Evolutionary conservation across 352 stramenopile species (phyloP), one percentile per base, ranked within the genome.

Genomic region (Blastocystis sp.): DNA sequence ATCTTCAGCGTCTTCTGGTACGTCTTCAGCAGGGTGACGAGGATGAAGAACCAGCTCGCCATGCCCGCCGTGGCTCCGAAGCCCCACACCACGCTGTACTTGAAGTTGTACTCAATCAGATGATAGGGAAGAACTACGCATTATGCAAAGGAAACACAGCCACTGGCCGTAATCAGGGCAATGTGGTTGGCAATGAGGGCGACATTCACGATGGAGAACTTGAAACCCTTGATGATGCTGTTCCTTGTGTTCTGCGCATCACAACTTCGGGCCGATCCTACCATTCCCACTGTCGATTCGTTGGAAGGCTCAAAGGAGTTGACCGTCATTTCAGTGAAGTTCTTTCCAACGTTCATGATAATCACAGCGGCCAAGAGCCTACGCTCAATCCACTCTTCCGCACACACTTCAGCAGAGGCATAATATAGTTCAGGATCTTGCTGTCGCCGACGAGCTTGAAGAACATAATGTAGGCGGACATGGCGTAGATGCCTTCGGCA

Each of bases 1-100:
- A 81, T 81, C 71, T 81, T 81, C 28, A 81, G 38, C 21, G 71
- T 65, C 40, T 81, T 81, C 21, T 61, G 48, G 40, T 81, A 81
- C 2, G 14, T 53, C 71, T 81, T 81, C n/a, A 81, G n/a, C 43
- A 81, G 19, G 59, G 65, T 43, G 0, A 81, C 71, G 62, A 81
- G 71, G 41, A 81, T 81, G n/a, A 64, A 81, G 45, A 81, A 81
- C 71, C 71, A 81, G 11, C 43, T 52, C 0, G 71, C 43, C 71
- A 81, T 81, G 1, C 71, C 71, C 0, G 28, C n/a, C 40, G 10
- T 64, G 7, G 71, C 71, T 21, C 71, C 71, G 19, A 81, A 10
- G 34, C 71, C 71, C 71, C 71, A 81, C 19, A 81, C 40, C n/a
- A 81, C 11, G 2, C 45, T 19, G 40, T 81, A 65, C 9, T 14